phyloP scores from a whole-genome alignment of 2,329 filamentous ascomycete genomes.

The Alternaria sp. region DNA sequence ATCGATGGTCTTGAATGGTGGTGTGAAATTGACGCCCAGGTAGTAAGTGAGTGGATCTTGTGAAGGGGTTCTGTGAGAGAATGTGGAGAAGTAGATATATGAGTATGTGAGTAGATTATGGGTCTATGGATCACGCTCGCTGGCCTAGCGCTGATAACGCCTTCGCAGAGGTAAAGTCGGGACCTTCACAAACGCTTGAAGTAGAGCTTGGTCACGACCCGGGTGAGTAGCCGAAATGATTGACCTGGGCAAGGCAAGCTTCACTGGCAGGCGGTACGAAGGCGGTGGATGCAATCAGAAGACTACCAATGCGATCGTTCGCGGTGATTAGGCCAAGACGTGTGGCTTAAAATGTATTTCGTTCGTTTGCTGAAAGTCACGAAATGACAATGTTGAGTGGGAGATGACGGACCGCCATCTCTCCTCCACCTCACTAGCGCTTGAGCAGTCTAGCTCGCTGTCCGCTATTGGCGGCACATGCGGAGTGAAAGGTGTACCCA shows the following conservation, averaged over 20 bases:
- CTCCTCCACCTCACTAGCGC: not conserved
- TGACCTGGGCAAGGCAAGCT: not conserved
- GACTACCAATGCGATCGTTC: not conserved
- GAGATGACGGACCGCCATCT: accelerated
- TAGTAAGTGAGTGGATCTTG: not conserved
- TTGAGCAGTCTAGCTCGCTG: not conserved
- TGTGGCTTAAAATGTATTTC: not conserved
- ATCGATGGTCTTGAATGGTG: not conserved
- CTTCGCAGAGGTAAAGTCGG: not conserved
- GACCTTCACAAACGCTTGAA: not conserved
- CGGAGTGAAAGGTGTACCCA: not conserved
- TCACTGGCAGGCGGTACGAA: not conserved
- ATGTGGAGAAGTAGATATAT: not conserved
- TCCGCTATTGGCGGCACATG: not conserved
- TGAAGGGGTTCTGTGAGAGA: not conserved
- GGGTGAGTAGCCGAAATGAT: not conserved
- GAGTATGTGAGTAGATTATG: no score
- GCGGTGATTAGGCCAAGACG: not conserved
- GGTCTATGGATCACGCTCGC: not conserved
- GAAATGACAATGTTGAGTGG: not conserved
- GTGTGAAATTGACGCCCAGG: not conserved
- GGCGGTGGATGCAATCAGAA: not conserved
- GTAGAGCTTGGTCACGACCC: not conserved
- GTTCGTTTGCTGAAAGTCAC: not conserved
- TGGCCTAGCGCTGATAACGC: not conserved